Conservation (phyloP, 441 rosid species). For the Pelargonium fulgidum region DNA sequence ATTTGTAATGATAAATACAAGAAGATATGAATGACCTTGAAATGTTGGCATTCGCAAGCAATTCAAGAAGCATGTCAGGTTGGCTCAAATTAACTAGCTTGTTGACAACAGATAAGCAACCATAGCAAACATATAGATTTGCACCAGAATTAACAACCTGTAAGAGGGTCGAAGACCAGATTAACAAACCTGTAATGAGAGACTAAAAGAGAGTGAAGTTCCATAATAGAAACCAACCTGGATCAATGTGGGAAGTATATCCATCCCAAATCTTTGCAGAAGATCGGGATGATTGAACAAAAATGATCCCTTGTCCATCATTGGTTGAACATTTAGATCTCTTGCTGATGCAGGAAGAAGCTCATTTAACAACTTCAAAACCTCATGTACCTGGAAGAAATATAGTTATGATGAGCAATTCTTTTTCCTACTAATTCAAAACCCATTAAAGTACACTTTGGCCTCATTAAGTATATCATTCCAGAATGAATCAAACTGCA, state of each 20-base stretch:
- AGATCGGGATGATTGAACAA: slow-evolving; percentile 55
- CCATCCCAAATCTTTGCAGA: slow-evolving; percentile 55
- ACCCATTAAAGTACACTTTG: slow-evolving; percentile 5
- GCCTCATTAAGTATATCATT: background rate
- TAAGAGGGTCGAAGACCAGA: slow-evolving; percentile 16
- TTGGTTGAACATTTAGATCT: slow-evolving; percentile 39
- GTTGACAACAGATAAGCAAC: slow-evolving; percentile 70
- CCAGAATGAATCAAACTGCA: slow-evolving; percentile 1
- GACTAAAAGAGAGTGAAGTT: slow-evolving; percentile 13
- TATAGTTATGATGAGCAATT: slow-evolving; percentile 2
- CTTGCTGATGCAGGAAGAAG: slow-evolving; percentile 59
- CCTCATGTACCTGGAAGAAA: slow-evolving; percentile 67
- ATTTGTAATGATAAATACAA: slow-evolving; percentile 13
- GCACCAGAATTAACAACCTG: slow-evolving; percentile 95
- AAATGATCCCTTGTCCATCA: slow-evolving; percentile 58
- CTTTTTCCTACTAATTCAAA: slow-evolving; percentile 5
- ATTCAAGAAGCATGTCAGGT: slow-evolving; percentile 54
- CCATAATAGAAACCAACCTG: slow-evolving; percentile 48
- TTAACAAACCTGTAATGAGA: slow-evolving; percentile 17
- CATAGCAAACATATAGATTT: slow-evolving; percentile 60
- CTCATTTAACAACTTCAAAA: slow-evolving; percentile 79
- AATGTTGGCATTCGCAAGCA: slow-evolving; percentile 63
- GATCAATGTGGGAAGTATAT: slow-evolving; percentile 64
- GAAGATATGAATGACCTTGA: slow-evolving; percentile 53
- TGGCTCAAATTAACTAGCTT: slow-evolving; percentile 62